Evolutionary conservation across 176 grass and related monocot species (phyloP).

Genomic region (Dactylis glomerata): DNA sequence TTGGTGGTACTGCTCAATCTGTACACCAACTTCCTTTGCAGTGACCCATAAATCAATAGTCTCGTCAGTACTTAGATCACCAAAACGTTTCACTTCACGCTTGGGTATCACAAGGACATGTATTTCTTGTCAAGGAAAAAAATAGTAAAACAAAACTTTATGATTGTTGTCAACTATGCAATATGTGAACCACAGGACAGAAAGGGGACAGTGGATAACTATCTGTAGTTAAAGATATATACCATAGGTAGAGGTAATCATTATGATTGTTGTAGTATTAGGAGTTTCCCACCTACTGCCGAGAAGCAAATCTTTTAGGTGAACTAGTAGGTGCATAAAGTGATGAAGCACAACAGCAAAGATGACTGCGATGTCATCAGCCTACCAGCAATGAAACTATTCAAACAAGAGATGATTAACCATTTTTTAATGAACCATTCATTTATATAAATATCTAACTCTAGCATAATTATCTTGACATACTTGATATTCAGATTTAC

Average conservation of each 20-base stretch:
- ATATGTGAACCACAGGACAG: neutral
- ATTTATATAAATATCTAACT: neutral
- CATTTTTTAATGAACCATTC: neutral
- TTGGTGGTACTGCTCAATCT: slow-evolving; percentile 69
- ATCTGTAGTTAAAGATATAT: neutral
- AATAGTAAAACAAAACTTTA: neutral
- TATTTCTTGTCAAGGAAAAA: slow-evolving; percentile 60
- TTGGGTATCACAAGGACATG: slow-evolving; percentile 85
- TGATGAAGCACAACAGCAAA: neutral
- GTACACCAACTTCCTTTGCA: slow-evolving; percentile 73
- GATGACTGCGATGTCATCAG: neutral
- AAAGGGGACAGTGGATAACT: neutral
- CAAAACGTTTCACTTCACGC: slow-evolving; percentile 72
- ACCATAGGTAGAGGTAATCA: neutral
- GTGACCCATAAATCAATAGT: slow-evolving; percentile 76
- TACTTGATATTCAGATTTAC: neutral
- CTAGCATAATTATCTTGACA: neutral
- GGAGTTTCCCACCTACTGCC: neutral
- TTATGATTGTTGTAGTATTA: neutral
- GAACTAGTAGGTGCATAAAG: neutral
- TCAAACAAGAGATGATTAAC: neutral
- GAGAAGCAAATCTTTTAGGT: neutral
- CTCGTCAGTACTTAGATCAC: slow-evolving; percentile 76
- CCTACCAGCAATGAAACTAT: neutral
- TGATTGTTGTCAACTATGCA: neutral